These are phyloP conservation scores for Moelleriella libera DNA, from an alignment of 2,329 filamentous ascomycete genomes.

Conservation along the genomic window DNA sequence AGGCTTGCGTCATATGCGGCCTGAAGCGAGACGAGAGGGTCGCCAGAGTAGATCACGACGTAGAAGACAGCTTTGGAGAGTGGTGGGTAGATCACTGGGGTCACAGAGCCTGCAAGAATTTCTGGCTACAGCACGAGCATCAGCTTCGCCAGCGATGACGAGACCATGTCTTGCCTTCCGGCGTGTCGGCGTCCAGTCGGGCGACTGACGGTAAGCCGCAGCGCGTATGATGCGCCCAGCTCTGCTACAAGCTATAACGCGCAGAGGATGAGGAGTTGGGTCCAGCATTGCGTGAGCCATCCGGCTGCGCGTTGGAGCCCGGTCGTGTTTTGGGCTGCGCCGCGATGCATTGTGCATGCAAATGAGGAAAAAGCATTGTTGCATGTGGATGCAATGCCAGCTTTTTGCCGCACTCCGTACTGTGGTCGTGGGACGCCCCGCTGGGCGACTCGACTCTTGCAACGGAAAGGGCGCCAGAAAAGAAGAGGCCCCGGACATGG, in stretches of 20 bases:
- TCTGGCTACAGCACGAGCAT: conserved; percentile 69
- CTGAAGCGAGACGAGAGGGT: conserved; percentile 79
- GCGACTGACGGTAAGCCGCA: too few species aligned
- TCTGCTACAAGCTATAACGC: too few species aligned
- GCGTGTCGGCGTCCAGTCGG: too few species aligned
- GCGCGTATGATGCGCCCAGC: too few species aligned
- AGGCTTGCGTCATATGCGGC: conserved; percentile 74
- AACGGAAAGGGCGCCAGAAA: too few species aligned
- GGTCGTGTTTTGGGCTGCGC: neutral
- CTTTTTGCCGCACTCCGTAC: neutral
- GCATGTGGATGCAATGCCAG: neutral
- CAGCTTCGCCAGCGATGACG: conserved; percentile 51
- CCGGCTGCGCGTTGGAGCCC: neutral
- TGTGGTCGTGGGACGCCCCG: too few species aligned
- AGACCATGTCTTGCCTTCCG: neutral
- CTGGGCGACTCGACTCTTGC: too few species aligned
- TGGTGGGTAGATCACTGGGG: conserved; percentile 94
- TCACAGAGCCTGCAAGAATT: conserved; percentile 64
- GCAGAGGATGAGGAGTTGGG: too few species aligned
- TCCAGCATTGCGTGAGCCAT: neutral
- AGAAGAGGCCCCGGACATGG: too few species aligned
- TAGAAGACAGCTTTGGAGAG: conserved; percentile 87
- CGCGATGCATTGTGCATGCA: neutral
- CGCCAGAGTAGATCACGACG: conserved; percentile 55
- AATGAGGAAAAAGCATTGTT: neutral